These are phyloP conservation scores for Persicaria maculosa DNA, from an alignment of 148 eudicot genomes.

Conservation along the genomic window DNA sequence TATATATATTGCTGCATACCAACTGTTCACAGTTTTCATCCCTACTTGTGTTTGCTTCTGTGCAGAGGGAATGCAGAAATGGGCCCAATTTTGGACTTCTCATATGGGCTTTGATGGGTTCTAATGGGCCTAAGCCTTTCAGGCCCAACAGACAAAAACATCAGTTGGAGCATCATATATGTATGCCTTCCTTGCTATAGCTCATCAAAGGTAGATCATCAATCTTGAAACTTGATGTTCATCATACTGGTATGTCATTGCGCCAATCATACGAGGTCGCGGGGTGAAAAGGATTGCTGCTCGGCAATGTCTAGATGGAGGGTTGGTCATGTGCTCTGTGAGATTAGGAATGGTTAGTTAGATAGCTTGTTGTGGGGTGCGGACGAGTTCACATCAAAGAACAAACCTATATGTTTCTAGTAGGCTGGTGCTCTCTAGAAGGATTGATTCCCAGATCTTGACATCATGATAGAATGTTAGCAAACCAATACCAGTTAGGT, in stretches of 20 bases:
- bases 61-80: neutral
- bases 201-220: neutral
- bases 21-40: neutral
- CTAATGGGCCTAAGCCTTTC: neutral
- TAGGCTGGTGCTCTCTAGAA: conserved; percentile 10
- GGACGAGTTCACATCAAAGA: neutral
- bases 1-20: neutral
- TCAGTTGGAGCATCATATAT: neutral
- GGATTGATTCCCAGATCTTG: conserved; percentile 12
- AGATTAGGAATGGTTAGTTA: neutral
- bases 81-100: neutral
- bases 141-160: conserved; percentile 2
- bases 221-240: neutral
- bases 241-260: neutral
- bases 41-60: neutral
- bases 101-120: neutral
- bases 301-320: neutral
- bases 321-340: too few species aligned
- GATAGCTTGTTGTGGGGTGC: neutral
- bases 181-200: neutral
- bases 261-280: neutral
- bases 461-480: conserved; percentile 6
- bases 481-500: neutral
- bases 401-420: neutral
- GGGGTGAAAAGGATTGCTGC: too few species aligned